phyloP scores from a whole-genome alignment of 441 rosid genomes.

The Populus hybrid region DNA sequence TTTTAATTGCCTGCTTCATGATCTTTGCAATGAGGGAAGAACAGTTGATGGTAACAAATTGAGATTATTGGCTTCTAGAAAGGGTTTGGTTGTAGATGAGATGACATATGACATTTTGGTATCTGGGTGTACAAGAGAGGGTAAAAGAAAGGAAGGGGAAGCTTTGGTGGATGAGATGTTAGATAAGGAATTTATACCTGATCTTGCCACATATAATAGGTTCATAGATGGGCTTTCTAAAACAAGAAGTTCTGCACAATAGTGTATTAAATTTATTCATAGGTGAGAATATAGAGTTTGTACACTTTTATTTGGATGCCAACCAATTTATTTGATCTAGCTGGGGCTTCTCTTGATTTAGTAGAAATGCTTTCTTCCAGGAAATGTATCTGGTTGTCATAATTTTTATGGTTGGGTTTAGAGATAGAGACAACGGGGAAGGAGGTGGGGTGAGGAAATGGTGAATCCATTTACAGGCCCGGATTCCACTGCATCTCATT shows the following conservation, averaged over 20 bases:
- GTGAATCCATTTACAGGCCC: neutral
- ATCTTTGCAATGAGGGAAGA: conserved; percentile 59
- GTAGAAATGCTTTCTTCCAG: neutral
- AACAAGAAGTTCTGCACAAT: conserved; percentile 6
- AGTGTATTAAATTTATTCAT: neutral
- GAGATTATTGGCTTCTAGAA: conserved; percentile 58
- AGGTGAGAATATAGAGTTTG: neutral
- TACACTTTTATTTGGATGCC: neutral
- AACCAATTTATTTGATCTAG: neutral
- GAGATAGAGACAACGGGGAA: neutral
- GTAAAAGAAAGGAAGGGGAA: conserved; percentile 58
- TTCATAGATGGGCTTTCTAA: conserved; percentile 49
- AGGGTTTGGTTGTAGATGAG: conserved; percentile 59
- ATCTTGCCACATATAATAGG: conserved; percentile 63
- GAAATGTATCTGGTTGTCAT: neutral
- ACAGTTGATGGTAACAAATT: conserved; percentile 53
- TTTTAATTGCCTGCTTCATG: conserved; percentile 68
- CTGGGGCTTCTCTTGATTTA: neutral
- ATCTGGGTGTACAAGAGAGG: conserved; percentile 53
- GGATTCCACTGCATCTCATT: neutral
- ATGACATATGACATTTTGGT: conserved; percentile 53
- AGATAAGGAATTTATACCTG: conserved; percentile 69
- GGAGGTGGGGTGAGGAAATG: neutral
- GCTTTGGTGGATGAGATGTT: conserved; percentile 75
- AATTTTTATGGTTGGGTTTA: neutral